Evolutionary conservation across 1,284 basidiomycete genomes (phyloP).

Genomic region (Cryptococcus maquisensis): DNA sequence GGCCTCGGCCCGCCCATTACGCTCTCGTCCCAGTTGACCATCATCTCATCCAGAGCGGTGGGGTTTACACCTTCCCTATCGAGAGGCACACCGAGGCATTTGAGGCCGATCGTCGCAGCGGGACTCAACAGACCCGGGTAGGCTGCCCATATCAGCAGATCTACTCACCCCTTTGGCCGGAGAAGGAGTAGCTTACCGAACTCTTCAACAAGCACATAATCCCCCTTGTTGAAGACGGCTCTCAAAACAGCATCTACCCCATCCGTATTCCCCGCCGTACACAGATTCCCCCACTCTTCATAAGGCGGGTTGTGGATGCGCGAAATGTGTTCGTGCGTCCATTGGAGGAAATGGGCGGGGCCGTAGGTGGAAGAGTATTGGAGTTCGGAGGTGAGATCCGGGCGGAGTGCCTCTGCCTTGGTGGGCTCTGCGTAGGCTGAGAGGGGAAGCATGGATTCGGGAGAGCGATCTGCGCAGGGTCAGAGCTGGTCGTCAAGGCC

Average conservation of each 20-base stretch:
- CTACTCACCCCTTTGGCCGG: too few species aligned
- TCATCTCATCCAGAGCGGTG: conserved; percentile 56
- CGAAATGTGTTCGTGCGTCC: conserved; percentile 31
- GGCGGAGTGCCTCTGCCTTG: conserved; percentile 23
- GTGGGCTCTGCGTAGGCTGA: conserved; percentile 18
- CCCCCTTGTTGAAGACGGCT: conserved; percentile 29
- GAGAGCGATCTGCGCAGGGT: conserved; percentile 9
- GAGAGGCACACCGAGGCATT: conserved; percentile 60
- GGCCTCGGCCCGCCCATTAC: conserved; percentile 56
- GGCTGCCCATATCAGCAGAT: conserved; percentile 17
- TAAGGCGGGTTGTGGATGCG: conserved; percentile 30
- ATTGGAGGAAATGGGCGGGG: conserved; percentile 26
- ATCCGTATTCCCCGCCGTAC: conserved; percentile 41
- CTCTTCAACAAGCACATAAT: conserved; percentile 39
- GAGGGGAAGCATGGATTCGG: conserved; percentile 25
- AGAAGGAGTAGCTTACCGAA: conserved; percentile 30
- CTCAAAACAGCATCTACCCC: conserved; percentile 34
- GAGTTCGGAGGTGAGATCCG: conserved; percentile 32
- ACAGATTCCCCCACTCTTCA: conserved; percentile 29
- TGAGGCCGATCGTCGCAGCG: conserved; percentile 54
- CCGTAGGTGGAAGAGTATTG: conserved; percentile 36
- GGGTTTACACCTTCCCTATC: conserved; percentile 65
- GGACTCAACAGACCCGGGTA: conserved; percentile 58
- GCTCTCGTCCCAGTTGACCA: conserved; percentile 62
- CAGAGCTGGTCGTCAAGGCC: background rate